Percentiles rank a stretch among this genome's conserved stretches.
Conservation (phyloP, 306 rosid species). For the Cicer cuneatum region DNA sequence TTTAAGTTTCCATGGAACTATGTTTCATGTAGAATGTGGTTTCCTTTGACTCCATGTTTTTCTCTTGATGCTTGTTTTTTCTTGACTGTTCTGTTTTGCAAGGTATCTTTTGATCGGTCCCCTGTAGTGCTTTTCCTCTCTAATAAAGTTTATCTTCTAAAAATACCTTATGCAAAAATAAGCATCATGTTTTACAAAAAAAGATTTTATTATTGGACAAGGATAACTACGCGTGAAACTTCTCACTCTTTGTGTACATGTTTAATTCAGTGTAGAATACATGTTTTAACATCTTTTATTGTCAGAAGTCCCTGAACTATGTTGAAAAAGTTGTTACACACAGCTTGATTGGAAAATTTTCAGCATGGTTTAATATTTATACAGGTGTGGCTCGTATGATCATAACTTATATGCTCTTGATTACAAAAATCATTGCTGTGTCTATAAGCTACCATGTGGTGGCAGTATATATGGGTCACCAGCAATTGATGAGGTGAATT, state of each 20-base stretch:
- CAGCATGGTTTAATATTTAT: slow-evolving; percentile 36
- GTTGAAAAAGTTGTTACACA: slow-evolving; percentile 3
- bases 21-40: not conserved
- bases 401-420: slow-evolving; percentile 89
- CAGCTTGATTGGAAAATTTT: slow-evolving; percentile 31
- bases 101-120: not conserved
- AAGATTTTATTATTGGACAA: not conserved
- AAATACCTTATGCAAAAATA: not conserved
- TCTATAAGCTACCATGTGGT: slow-evolving; percentile 76
- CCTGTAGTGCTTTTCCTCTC: not conserved
- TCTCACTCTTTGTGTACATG: not conserved
- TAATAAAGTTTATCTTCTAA: too few relatives aligned
- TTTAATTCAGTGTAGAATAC: slow-evolving; percentile 6
- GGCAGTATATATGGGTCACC: slow-evolving; percentile 95
- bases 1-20: not conserved
- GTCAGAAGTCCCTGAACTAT: not conserved
- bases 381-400: slow-evolving; percentile 98
- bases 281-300: slow-evolving; percentile 25
- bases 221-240: slow-evolving; percentile 17
- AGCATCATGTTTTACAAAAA: not conserved
- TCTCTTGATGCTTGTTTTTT: not conserved
- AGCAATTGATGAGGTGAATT: slow-evolving; percentile 79
- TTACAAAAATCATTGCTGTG: slow-evolving; percentile 70
- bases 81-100: slow-evolving; percentile 16
- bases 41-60: not conserved